These are phyloP conservation scores for Saccharata proteae DNA, from an alignment of 2,329 filamentous ascomycete genomes.

Conservation along the genomic window DNA sequence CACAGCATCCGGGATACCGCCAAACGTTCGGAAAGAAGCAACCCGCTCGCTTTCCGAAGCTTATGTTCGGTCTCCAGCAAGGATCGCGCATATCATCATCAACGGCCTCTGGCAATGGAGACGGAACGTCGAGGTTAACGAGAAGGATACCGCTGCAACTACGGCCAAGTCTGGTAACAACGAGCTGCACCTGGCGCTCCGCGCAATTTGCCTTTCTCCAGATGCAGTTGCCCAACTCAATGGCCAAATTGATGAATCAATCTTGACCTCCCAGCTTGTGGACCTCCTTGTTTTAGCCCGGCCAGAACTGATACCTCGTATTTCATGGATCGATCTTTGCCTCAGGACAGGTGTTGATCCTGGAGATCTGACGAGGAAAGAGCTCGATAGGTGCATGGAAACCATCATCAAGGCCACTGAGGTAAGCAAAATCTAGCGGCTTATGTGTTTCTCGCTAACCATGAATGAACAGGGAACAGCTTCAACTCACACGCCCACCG, in stretches of 20 bases:
- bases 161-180: slow-evolving; percentile 52
- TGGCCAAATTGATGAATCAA: slow-evolving; percentile 32
- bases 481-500: slow-evolving; percentile 16
- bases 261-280: slow-evolving; percentile 59
- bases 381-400: slow-evolving; percentile 52
- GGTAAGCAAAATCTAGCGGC: slow-evolving; percentile 35
- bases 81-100: slow-evolving; percentile 52
- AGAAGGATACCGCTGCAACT: slow-evolving; percentile 64
- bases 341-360: slow-evolving; percentile 73
- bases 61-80: slow-evolving; percentile 48
- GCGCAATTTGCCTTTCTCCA: slow-evolving; percentile 49
- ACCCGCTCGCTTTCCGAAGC: slow-evolving; percentile 48
- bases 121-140: slow-evolving; percentile 50
- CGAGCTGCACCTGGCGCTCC: slow-evolving; percentile 50
- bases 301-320: slow-evolving; percentile 60
- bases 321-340: slow-evolving; percentile 83
- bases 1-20: slow-evolving; percentile 48
- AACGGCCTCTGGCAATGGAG: slow-evolving; percentile 73
- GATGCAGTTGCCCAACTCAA: slow-evolving; percentile 38
- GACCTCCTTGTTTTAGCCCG: slow-evolving; percentile 67
- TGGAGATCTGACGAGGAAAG: slow-evolving; percentile 57
- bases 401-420: slow-evolving; percentile 50
- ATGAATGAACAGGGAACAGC: slow-evolving; percentile 12
- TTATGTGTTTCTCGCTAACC: slow-evolving; percentile 1
- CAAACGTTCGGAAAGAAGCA: slow-evolving; percentile 52